Conservation (phyloP, 1,284 basidiomycete genomes). For the Neolentinus lepideus region DNA sequence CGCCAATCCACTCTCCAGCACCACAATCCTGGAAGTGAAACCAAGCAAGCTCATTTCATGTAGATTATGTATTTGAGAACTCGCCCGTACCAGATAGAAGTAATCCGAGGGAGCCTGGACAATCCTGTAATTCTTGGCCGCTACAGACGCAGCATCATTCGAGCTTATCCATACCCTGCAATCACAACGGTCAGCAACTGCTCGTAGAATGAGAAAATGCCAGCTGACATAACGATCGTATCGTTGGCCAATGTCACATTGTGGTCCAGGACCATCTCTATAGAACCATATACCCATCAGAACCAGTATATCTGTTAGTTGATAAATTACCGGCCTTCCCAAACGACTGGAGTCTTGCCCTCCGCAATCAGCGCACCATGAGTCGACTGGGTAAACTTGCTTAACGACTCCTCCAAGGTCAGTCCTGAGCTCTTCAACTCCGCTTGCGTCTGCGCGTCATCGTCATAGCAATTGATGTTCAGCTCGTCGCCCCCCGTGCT, state of each 20-base stretch:
- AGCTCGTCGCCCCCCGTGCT: slow-evolving; percentile 83
- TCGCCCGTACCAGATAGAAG: slow-evolving; percentile 56
- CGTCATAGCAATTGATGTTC: slow-evolving; percentile 60
- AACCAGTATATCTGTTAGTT: background rate
- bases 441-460: slow-evolving; percentile 51
- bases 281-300: background rate
- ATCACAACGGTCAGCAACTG: background rate
- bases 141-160: slow-evolving; percentile 48
- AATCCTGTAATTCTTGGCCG: slow-evolving; percentile 50
- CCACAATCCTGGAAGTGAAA: slow-evolving; percentile 41
- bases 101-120: slow-evolving; percentile 67
- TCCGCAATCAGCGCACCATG: slow-evolving; percentile 35
- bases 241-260: slow-evolving; percentile 11
- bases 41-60: too few relatives aligned
- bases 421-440: slow-evolving; percentile 38
- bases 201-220: background rate
- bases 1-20: slow-evolving; percentile 35
- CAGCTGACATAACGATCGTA: slow-evolving; percentile 15
- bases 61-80: too few relatives aligned
- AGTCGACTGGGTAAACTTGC: slow-evolving; percentile 49
- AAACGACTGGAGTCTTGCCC: slow-evolving; percentile 59
- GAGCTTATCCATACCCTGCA: slow-evolving; percentile 59
- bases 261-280: slow-evolving; percentile 3
- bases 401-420: slow-evolving; percentile 59
- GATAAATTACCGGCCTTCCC: slow-evolving; percentile 44